Conservation (phyloP, 2,329 filamentous ascomycete genomes). For the Trichoderma endophyticum region DNA sequence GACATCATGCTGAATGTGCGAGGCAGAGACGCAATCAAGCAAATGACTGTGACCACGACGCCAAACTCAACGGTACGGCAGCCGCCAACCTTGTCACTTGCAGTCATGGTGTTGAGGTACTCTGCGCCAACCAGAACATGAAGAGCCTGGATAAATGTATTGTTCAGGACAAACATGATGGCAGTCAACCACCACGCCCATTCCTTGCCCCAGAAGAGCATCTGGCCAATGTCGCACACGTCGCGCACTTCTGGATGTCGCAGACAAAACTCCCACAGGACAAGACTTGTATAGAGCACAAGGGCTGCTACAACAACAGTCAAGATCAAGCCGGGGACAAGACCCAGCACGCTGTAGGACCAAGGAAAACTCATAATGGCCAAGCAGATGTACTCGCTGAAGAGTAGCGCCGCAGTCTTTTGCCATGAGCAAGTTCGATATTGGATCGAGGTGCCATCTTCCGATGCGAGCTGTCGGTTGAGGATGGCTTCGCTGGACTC, state of each 20-base stretch:
- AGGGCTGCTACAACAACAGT: constrained; percentile 73
- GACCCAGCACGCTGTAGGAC: constrained; percentile 82
- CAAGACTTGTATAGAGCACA: constrained; percentile 71
- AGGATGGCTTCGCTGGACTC: constrained; percentile 49
- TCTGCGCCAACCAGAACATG: constrained; percentile 82
- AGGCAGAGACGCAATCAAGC: constrained; percentile 76
- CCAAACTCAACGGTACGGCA: constrained; percentile 79
- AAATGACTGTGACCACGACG: constrained; percentile 69
- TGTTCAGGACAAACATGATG: constrained; percentile 90
- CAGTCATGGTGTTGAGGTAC: constrained; percentile 86
- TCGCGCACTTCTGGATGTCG: constrained; percentile 88
- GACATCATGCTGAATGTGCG: constrained; percentile 80
- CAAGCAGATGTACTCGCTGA: constrained; percentile 93
- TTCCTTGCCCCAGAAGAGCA: constrained; percentile 82
- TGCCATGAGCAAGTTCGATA: constrained; percentile 94
- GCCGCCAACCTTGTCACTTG: constrained; percentile 56
- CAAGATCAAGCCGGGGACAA: constrained; percentile 80
- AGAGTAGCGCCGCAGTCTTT: constrained; percentile 87
- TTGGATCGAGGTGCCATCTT: constrained; percentile 76
- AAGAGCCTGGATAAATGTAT: constrained; percentile 81
- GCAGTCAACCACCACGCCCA: constrained; percentile 70
- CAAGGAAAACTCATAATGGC: constrained; percentile 93
- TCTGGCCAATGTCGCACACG: constrained; percentile 93
- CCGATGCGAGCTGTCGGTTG: constrained; percentile 69
- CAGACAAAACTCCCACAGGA: constrained; percentile 79